A percentile compares a stretch with the other conserved stretches of the same genome.
Evolutionary conservation across 192 early-diverging fungal species (phyloP).

Genomic region (Endogone sp.): DNA sequence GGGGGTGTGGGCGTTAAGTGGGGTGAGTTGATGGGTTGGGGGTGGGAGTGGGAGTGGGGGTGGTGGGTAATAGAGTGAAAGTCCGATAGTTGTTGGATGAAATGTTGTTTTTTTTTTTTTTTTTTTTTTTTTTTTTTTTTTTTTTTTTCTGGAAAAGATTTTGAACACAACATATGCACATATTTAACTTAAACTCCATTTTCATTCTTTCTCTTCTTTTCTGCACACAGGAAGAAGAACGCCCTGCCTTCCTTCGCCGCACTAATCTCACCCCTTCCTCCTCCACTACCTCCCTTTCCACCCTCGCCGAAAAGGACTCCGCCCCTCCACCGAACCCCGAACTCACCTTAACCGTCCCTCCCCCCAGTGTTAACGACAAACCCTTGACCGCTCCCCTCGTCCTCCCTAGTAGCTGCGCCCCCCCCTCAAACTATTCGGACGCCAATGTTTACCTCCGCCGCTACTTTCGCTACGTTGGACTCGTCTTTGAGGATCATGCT

Average conservation of each 20-base stretch:
- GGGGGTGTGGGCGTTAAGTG: no score
- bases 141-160: no score
- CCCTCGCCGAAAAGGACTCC: not conserved
- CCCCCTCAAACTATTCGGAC: slow-evolving; percentile 21
- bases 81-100: no score
- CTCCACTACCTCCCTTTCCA: not conserved
- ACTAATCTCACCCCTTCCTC: not conserved
- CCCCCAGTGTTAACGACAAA: not conserved
- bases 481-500: slow-evolving; percentile 57
- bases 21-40: no score
- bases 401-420: not conserved
- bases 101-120: no score
- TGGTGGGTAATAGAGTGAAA: no score
- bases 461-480: slow-evolving; percentile 61
- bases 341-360: not conserved
- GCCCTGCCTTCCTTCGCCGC: slow-evolving; percentile 58
- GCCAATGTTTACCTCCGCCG: slow-evolving; percentile 63
- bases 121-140: no score
- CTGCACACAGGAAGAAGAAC: slow-evolving; percentile 57
- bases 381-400: not conserved
- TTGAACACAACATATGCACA: no score
- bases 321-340: not conserved
- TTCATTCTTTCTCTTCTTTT: no score
- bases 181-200: no score
- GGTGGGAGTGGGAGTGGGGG: no score